These are phyloP conservation scores for Davidsoniella neocaledoniae DNA, from an alignment of 2,329 filamentous ascomycete genomes.

Conservation along the genomic window DNA sequence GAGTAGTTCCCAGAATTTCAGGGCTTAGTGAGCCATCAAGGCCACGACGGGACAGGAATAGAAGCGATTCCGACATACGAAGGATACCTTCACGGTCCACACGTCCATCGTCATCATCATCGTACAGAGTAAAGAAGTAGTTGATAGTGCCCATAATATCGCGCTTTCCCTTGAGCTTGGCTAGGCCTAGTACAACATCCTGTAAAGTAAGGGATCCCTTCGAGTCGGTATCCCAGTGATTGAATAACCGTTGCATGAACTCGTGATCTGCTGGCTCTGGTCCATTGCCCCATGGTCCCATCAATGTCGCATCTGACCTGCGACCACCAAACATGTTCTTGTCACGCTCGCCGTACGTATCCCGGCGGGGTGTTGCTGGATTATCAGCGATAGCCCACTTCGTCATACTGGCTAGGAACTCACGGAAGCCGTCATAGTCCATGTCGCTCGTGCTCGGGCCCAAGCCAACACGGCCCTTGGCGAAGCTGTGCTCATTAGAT, in stretches of 20 bases:
- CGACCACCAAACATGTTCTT: constrained; percentile 44
- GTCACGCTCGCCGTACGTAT: constrained; percentile 31
- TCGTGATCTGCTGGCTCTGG: constrained; percentile 77
- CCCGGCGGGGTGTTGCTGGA: constrained; percentile 40
- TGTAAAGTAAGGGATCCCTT: constrained; percentile 68
- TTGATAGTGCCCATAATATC: constrained; percentile 97
- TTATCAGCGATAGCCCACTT: constrained; percentile 90
- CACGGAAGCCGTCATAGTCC: constrained; percentile 93
- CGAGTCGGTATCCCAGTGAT: constrained; percentile 69
- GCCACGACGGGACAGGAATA: constrained; percentile 82
- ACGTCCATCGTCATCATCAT: constrained; percentile 77
- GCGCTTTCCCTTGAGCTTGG: constrained; percentile 76
- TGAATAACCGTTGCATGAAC: constrained; percentile 77
- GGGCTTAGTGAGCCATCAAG: constrained; percentile 58
- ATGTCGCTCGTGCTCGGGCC: constrained; percentile 83
- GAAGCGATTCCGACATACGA: constrained; percentile 78
- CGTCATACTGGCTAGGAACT: constrained; percentile 77
- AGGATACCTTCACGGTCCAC: constrained; percentile 93
- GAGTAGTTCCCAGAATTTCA: constrained; percentile 25
- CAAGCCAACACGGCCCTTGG: constrained; percentile 74
- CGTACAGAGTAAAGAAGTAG: constrained; percentile 96
- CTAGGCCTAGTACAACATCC: constrained; percentile 80
- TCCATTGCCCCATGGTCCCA: constrained; percentile 38
- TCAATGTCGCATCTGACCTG: constrained; percentile 19
- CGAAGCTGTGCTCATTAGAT: constrained; percentile 29